Evolutionary conservation across 306 rosid genomes (phyloP).

Genomic region (Trifolium repens): DNA sequence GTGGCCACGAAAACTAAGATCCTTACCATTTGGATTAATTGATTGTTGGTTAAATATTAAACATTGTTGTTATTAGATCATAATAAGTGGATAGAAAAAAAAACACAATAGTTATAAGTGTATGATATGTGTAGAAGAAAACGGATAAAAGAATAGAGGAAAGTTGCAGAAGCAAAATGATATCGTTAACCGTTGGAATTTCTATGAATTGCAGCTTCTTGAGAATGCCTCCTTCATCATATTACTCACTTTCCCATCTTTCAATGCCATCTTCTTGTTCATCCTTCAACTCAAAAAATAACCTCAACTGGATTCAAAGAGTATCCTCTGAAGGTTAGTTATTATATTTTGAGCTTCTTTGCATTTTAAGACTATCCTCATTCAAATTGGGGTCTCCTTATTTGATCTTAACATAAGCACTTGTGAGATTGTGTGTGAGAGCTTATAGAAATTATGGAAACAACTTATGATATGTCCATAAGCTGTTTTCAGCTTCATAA

Average conservation of each 20-base stretch:
- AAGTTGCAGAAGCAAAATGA: constrained; percentile 20
- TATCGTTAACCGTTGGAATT: constrained; percentile 57
- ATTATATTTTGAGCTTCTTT: too few species aligned
- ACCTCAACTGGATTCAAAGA: constrained; percentile 47
- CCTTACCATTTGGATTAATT: too few species aligned
- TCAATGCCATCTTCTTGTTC: constrained; percentile 36
- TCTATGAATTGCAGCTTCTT: constrained; percentile 37
- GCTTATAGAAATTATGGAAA: too few species aligned
- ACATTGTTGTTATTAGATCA: background rate
- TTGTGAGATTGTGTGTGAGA: too few species aligned
- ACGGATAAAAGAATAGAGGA: background rate
- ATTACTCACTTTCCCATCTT: constrained; percentile 29
- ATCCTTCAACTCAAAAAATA: constrained; percentile 45
- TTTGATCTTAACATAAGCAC: too few species aligned
- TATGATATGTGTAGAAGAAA: background rate
- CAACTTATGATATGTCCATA: background rate
- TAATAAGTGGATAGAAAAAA: background rate
- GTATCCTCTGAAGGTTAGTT: constrained; percentile 68
- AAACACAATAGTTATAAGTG: background rate
- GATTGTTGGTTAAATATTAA: background rate
- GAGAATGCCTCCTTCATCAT: constrained; percentile 28
- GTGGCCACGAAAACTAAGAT: too few species aligned
- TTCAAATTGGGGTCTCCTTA: too few species aligned
- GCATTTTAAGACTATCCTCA: too few species aligned
- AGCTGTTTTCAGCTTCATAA: too few species aligned